phyloP scores from a whole-genome alignment of 2,329 filamentous ascomycete species.

The Claviceps fusiformis region DNA sequence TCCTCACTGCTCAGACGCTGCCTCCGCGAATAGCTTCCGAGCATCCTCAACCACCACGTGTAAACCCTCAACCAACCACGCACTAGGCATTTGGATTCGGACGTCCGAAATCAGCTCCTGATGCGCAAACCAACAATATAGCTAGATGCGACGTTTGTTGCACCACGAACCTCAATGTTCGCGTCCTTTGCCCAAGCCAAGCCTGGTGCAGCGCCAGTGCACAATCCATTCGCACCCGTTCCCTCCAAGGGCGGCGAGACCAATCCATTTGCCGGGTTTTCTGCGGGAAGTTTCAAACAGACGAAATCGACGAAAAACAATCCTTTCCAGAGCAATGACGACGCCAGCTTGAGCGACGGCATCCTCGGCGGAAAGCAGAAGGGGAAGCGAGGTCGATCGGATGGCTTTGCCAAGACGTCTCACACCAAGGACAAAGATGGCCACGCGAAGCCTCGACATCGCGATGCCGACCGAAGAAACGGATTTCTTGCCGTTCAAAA shows the following conservation, averaged over 20 bases:
- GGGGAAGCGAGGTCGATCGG: conserved; percentile 10
- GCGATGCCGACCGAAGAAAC: conserved; percentile 1
- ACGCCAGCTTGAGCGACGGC: conserved; percentile 14
- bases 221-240: conserved; percentile 21
- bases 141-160: conserved; percentile 27
- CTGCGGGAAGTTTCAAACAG: conserved; percentile 16
- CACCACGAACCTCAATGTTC: conserved; percentile 27
- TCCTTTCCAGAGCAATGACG: conserved; percentile 15
- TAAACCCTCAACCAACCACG: neutral
- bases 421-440: conserved; percentile 6
- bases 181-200: conserved; percentile 23
- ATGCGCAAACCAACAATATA: conserved; percentile 20
- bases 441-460: conserved; percentile 1
- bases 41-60: neutral
- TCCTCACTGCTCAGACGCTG: neutral
- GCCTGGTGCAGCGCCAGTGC: conserved; percentile 20
- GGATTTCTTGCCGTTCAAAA: conserved; percentile 1
- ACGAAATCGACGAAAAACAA: conserved; percentile 15
- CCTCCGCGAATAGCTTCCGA: conserved; percentile 5
- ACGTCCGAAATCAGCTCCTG: conserved; percentile 8
- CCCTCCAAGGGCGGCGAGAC: conserved; percentile 1
- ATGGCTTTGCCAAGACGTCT: conserved; percentile 10
- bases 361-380: conserved; percentile 10
- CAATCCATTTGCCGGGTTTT: conserved; percentile 18
- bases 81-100: neutral